Percentiles rank a stretch among this genome's conserved stretches.
phyloP scores from a whole-genome alignment of 2,329 filamentous ascomycete genomes.

The Colletotrichum tropicale region DNA sequence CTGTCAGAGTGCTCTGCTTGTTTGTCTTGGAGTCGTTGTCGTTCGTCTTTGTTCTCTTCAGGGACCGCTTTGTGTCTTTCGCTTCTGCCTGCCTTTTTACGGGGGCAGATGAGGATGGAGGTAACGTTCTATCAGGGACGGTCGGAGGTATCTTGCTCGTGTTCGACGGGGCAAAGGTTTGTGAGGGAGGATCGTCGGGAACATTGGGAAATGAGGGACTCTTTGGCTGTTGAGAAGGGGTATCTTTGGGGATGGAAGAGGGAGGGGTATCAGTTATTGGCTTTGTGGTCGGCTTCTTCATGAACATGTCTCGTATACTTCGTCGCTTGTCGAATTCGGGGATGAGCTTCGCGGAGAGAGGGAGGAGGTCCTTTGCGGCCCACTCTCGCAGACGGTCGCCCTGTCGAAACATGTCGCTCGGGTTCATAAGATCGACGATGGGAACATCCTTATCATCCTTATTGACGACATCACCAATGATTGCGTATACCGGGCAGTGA shows the following conservation, averaged over 20 bases:
- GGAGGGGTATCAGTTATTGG: background rate
- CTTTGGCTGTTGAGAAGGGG: background rate
- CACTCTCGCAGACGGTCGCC: constrained; percentile 72
- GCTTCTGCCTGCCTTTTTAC: constrained; percentile 21
- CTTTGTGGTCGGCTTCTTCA: constrained; percentile 51
- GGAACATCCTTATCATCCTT: constrained; percentile 53
- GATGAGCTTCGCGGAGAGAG: constrained; percentile 81
- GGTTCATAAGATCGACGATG: constrained; percentile 79
- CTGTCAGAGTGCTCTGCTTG: constrained; percentile 67
- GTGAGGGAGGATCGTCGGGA: background rate
- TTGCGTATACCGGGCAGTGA: constrained; percentile 91
- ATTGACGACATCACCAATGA: constrained; percentile 67
- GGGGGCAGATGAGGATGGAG: constrained; percentile 7
- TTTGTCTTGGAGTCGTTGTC: constrained; percentile 30
- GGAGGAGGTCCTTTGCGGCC: constrained; percentile 68
- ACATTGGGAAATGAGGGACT: background rate
- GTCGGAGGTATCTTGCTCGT: background rate
- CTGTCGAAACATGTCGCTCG: constrained; percentile 69
- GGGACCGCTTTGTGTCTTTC: constrained; percentile 27
- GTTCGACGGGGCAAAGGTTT: background rate
- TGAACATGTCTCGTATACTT: constrained; percentile 94
- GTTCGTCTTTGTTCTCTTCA: constrained; percentile 39
- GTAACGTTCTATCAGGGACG: background rate
- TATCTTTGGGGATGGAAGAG: background rate
- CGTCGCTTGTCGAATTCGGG: constrained; percentile 85